phyloP scores from a whole-genome alignment of 352 stramenopile genomes.

The Phytopythium mirpurense region DNA sequence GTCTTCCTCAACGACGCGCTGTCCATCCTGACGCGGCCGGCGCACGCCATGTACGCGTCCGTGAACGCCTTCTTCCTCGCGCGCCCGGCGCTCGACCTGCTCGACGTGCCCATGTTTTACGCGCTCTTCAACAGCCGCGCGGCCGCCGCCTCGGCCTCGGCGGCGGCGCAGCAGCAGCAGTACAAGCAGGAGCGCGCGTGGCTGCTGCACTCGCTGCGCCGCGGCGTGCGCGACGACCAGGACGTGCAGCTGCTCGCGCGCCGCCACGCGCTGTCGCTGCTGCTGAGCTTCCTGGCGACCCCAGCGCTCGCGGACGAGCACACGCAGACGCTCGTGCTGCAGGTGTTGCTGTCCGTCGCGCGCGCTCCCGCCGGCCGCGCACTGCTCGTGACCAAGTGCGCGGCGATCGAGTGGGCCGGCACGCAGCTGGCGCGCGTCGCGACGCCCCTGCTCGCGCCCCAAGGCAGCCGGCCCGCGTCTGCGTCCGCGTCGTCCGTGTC shows the following conservation, averaged over 20 bases:
- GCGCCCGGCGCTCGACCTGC: constrained; percentile 69
- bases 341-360: constrained; percentile 49
- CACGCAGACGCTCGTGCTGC: constrained; percentile 62
- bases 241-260: constrained; percentile 69
- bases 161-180: background rate
- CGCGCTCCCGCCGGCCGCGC: constrained; percentile 36
- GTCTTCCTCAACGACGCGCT: constrained; percentile 82
- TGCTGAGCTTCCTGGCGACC: constrained; percentile 71
- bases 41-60: constrained; percentile 68
- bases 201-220: constrained; percentile 72
- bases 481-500: constrained; percentile 14
- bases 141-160: constrained; percentile 14
- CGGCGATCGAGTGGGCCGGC: constrained; percentile 57
- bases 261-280: constrained; percentile 74
- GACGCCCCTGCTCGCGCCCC: constrained; percentile 3
- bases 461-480: constrained; percentile 6
- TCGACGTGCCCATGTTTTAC: constrained; percentile 88
- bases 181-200: constrained; percentile 83
- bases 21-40: constrained; percentile 56
- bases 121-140: constrained; percentile 79
- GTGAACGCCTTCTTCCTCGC: constrained; percentile 83
- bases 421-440: constrained; percentile 24
- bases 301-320: constrained; percentile 75
- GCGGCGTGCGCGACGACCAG: constrained; percentile 53
- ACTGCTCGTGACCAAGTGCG: constrained; percentile 60